These are phyloP conservation scores for Pistacia vera DNA, from an alignment of 345 rosid species.

Conservation along the genomic window DNA sequence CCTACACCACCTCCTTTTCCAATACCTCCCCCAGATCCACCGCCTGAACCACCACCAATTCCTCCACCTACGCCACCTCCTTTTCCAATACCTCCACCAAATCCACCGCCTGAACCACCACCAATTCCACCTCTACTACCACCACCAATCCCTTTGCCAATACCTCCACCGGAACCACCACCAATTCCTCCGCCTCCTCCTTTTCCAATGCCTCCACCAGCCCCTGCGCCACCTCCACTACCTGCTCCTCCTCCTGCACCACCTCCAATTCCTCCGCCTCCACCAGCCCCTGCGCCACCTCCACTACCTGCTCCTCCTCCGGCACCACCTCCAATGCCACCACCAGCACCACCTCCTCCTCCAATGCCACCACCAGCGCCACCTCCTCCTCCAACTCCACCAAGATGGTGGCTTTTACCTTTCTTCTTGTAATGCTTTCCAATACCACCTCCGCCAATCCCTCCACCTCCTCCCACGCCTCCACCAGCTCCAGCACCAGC, in stretches of 20 bases:
- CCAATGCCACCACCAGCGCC: constrained; percentile 9
- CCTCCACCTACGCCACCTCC: constrained; percentile 13
- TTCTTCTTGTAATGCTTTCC: not conserved
- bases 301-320: constrained; percentile 1
- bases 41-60: constrained; percentile 14
- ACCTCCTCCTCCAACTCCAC: not conserved
- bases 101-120: constrained; percentile 3
- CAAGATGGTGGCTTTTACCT: not conserved
- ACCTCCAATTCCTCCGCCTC: not conserved
- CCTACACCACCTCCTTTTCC: constrained; percentile 13
- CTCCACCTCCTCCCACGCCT: not conserved
- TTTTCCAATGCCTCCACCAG: constrained; percentile 9
- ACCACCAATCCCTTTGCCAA: not conserved
- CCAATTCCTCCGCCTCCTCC: constrained; percentile 5
- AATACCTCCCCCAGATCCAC: constrained; percentile 2
- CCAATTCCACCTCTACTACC: constrained; percentile 24
- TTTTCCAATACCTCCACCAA: constrained; percentile 1
- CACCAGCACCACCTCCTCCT: constrained; percentile 8
- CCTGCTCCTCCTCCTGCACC: constrained; percentile 1
- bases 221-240: not conserved
- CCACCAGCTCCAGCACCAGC: constrained; percentile 2
- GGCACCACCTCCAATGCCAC: not conserved
- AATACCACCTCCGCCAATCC: not conserved
- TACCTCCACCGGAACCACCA: constrained; percentile 11
- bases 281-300: not conserved